Conservation (phyloP, 2,329 filamentous ascomycete species). For the Sarocladium brachiariae region DNA sequence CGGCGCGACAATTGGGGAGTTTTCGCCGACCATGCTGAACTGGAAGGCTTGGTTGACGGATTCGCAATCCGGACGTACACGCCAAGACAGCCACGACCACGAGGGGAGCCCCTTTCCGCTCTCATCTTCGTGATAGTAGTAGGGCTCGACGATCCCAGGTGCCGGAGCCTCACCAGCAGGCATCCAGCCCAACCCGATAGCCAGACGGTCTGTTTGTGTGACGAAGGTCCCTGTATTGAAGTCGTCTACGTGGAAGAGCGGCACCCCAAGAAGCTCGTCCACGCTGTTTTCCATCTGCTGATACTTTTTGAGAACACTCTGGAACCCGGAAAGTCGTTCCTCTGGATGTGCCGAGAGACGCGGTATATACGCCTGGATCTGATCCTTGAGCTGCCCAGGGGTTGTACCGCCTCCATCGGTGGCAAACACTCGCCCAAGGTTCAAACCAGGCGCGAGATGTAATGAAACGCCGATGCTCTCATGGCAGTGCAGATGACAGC, state of each 20-base stretch:
- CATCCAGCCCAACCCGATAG: slow-evolving; percentile 28
- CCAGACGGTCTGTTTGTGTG: slow-evolving; percentile 26
- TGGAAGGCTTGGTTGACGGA: slow-evolving; percentile 17
- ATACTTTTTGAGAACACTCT: slow-evolving; percentile 24
- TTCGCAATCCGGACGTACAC: slow-evolving; percentile 13
- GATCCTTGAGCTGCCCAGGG: slow-evolving; percentile 19
- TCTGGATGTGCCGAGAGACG: slow-evolving; percentile 19
- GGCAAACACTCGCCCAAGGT: slow-evolving; percentile 13
- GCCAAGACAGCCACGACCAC: slow-evolving; percentile 33
- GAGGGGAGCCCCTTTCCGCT: slow-evolving; percentile 22
- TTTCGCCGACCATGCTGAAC: slow-evolving; percentile 24
- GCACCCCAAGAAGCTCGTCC: slow-evolving; percentile 26
- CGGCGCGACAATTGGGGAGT: slow-evolving; percentile 19
- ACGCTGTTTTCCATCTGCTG: slow-evolving; percentile 20
- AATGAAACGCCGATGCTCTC: slow-evolving; percentile 28
- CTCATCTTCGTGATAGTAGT: slow-evolving; percentile 14
- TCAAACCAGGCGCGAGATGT: slow-evolving; percentile 20
- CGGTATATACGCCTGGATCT: slow-evolving; percentile 25
- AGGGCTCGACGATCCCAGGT: background rate
- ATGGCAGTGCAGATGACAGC: slow-evolving; percentile 28
- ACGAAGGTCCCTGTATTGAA: slow-evolving; percentile 21
- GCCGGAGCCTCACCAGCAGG: slow-evolving; percentile 18
- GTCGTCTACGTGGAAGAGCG: slow-evolving; percentile 26
- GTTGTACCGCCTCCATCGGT: slow-evolving; percentile 15
- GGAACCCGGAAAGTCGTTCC: slow-evolving; percentile 22